Conservation (phyloP, 305 asterid species). For the Fraxinus floribunda region DNA sequence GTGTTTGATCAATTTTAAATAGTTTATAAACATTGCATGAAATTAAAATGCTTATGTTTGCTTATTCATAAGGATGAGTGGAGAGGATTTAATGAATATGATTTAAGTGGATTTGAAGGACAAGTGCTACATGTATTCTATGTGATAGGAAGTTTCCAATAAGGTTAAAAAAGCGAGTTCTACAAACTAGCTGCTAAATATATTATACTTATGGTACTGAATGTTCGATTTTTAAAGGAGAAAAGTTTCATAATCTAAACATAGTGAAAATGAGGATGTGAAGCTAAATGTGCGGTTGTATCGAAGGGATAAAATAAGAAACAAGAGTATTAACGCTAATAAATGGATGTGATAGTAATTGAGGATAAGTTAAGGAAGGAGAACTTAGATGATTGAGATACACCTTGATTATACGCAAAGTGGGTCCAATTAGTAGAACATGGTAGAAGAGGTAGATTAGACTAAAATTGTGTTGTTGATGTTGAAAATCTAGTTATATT, state of each 20-base stretch:
- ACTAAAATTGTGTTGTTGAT: background rate
- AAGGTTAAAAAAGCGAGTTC: background rate
- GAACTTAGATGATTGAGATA: background rate
- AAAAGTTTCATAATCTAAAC: background rate
- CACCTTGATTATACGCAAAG: background rate
- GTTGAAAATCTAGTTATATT: background rate
- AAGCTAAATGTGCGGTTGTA: background rate
- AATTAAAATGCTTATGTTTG: background rate
- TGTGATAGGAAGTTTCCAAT: background rate
- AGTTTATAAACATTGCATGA: background rate
- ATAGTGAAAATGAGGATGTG: background rate
- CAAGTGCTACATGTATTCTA: background rate
- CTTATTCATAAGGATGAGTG: background rate
- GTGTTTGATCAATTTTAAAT: background rate
- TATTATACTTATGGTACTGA: background rate
- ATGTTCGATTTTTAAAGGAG: background rate
- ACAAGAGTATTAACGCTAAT: background rate
- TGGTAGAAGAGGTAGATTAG: background rate
- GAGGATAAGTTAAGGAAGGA: background rate
- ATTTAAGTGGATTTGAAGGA: background rate
- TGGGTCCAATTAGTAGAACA: background rate
- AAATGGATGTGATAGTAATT: background rate
- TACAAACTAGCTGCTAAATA: background rate
- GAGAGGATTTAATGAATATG: background rate
- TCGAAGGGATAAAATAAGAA: background rate